Percentiles rank a stretch among this genome's conserved stretches.
Evolutionary conservation across 1,284 basidiomycete genomes (phyloP).

Genomic region (Inonotus hispidus): DNA sequence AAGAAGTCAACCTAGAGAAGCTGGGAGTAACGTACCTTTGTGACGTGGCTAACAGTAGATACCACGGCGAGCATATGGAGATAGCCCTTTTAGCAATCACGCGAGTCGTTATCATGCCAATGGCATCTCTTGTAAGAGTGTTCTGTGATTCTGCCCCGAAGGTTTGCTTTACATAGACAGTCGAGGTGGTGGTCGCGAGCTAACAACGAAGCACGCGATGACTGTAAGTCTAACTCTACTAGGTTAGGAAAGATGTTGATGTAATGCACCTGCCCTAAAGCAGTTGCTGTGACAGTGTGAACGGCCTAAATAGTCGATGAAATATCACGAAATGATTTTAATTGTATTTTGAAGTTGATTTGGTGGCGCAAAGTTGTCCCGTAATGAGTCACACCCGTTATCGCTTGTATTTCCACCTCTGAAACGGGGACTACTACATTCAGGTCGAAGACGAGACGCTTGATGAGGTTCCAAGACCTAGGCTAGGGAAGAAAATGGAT

Average conservation of each 20-base stretch:
- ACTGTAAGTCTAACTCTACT: too few relatives aligned
- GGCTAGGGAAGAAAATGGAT: too few relatives aligned
- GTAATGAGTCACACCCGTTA: too few relatives aligned
- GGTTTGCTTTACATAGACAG: neutral
- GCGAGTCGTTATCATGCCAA: neutral
- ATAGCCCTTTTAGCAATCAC: neutral
- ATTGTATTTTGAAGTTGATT: too few relatives aligned
- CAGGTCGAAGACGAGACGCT: neutral
- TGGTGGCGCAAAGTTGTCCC: too few relatives aligned
- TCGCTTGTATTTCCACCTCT: neutral
- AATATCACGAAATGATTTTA: too few relatives aligned
- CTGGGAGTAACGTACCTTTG: neutral
- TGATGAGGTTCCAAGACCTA: too few relatives aligned
- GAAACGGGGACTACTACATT: neutral
- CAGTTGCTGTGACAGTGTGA: too few relatives aligned
- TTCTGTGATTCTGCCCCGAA: neutral
- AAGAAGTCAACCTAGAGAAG: neutral
- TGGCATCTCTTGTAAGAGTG: neutral
- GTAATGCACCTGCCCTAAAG: too few relatives aligned
- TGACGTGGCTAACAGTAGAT: constrained; percentile 1
- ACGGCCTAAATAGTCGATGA: too few relatives aligned
- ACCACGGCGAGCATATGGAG: neutral
- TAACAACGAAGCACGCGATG: too few relatives aligned
- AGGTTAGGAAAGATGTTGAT: too few relatives aligned
- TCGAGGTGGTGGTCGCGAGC: neutral